Conservation (phyloP, 75 land plant genomes). For the Sequoia sempervirens region DNA sequence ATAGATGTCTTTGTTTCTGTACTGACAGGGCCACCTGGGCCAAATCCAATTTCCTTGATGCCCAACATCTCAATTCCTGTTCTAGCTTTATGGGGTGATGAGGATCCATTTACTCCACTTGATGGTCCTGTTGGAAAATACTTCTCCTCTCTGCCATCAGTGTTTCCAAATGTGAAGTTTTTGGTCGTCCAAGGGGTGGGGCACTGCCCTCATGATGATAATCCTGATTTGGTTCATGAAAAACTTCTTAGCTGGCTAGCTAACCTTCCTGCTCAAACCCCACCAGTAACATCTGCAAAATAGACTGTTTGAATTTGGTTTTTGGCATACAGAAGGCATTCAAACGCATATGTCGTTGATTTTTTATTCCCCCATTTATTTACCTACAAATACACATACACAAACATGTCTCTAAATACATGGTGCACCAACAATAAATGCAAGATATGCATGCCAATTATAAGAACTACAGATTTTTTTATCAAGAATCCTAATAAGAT, state of each 20-base stretch:
- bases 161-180: constrained; percentile 39
- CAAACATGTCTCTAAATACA: background rate
- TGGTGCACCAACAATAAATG: background rate
- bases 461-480: background rate
- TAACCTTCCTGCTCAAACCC: constrained; percentile 17
- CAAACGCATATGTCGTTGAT: background rate
- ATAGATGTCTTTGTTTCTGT: constrained; percentile 84
- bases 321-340: background rate
- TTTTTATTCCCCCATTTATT: background rate
- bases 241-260: constrained; percentile 83
- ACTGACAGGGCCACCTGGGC: constrained; percentile 92
- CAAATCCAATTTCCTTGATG: constrained; percentile 63
- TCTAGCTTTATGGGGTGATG: constrained; percentile 79
- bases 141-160: constrained; percentile 50
- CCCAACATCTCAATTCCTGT: constrained; percentile 55
- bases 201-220: constrained; percentile 96
- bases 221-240: constrained; percentile 86
- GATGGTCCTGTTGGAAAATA: constrained; percentile 85
- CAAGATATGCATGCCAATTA: background rate
- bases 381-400: background rate
- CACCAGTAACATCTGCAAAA: background rate
- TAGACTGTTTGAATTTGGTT: constrained; percentile 2
- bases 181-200: constrained; percentile 61
- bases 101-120: constrained; percentile 83
- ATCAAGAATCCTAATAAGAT: too few species aligned